phyloP scores from a whole-genome alignment of 352 stramenopile genomes.

The Phytophthora pluvialis region DNA sequence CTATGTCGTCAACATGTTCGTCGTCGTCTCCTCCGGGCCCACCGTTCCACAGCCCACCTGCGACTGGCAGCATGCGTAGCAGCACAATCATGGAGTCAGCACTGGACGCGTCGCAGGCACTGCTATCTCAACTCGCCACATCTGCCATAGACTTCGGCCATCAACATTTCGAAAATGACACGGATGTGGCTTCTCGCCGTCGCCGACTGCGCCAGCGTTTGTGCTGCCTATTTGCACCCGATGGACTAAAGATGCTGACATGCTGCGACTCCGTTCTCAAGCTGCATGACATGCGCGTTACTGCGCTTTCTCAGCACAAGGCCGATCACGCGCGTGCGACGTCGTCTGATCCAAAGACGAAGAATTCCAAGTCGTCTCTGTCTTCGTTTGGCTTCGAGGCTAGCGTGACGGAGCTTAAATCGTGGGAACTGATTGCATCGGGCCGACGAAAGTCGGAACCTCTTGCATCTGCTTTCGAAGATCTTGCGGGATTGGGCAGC shows the following conservation, averaged over 20 bases:
- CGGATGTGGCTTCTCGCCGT: constrained; percentile 52
- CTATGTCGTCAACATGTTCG: constrained; percentile 45
- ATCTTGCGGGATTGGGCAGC: constrained; percentile 6
- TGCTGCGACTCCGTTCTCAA: constrained; percentile 71
- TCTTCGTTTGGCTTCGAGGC: constrained; percentile 73
- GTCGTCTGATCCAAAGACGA: constrained; percentile 38
- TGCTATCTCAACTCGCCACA: constrained; percentile 71
- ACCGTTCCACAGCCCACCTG: constrained; percentile 32
- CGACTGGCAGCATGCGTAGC: constrained; percentile 27
- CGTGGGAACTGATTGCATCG: constrained; percentile 55
- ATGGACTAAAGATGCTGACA: constrained; percentile 70
- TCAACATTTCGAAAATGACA: constrained; percentile 66
- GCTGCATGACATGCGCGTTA: constrained; percentile 64
- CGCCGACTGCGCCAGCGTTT: constrained; percentile 60
- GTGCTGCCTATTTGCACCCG: constrained; percentile 68
- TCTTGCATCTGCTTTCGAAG: constrained; percentile 22
- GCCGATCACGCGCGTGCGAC: constrained; percentile 38
- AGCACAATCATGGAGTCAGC: constrained; percentile 68
- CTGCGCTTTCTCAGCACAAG: constrained; percentile 39
- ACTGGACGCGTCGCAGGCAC: constrained; percentile 70
- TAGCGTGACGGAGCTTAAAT: constrained; percentile 63
- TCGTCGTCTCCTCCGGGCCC: constrained; percentile 38
- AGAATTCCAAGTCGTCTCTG: constrained; percentile 58
- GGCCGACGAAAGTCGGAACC: constrained; percentile 40
- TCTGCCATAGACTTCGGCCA: constrained; percentile 66